phyloP scores from a whole-genome alignment of 805 yeast genomes.

The Blastobotrys chiropterorum region DNA sequence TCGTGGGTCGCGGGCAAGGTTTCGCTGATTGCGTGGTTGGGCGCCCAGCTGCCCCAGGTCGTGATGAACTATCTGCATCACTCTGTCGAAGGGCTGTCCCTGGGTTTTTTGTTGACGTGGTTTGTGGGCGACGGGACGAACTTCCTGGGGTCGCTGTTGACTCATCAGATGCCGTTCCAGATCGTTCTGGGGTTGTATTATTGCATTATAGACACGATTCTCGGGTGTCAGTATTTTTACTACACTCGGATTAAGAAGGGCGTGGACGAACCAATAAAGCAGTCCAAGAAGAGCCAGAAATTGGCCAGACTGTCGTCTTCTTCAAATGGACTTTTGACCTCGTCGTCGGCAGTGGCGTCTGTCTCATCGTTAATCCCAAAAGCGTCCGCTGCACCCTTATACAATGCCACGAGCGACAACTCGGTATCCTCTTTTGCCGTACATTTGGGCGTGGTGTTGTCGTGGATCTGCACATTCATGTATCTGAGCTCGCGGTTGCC shows the following conservation, averaged over 20 bases:
- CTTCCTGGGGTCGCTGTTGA: constrained; percentile 64
- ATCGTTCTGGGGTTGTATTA: constrained; percentile 66
- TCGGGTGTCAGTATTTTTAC: constrained; percentile 66
- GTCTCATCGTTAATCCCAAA: background rate
- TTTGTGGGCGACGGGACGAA: constrained; percentile 56
- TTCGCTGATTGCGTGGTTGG: constrained; percentile 50
- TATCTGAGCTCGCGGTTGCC: constrained; percentile 80
- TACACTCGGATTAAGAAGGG: constrained; percentile 36
- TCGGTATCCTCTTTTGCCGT: no score
- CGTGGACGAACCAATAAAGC: no score
- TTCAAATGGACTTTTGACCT: background rate
- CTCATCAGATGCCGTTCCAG: constrained; percentile 79
- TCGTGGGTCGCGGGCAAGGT: constrained; percentile 22
- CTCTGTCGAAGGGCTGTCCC: constrained; percentile 63
- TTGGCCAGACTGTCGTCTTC: constrained; percentile 22
- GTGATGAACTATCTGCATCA: constrained; percentile 49
- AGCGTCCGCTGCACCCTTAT: background rate
- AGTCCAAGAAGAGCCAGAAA: no score
- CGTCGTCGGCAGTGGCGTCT: background rate
- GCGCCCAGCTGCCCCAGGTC: constrained; percentile 72
- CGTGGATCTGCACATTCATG: constrained; percentile 75
- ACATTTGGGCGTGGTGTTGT: constrained; percentile 43
- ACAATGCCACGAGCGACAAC: no score
- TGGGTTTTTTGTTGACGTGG: constrained; percentile 57
- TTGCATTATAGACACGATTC: constrained; percentile 59